These are phyloP conservation scores for Ogataea angusta DNA, from an alignment of 805 yeast species.

Conservation along the genomic window DNA sequence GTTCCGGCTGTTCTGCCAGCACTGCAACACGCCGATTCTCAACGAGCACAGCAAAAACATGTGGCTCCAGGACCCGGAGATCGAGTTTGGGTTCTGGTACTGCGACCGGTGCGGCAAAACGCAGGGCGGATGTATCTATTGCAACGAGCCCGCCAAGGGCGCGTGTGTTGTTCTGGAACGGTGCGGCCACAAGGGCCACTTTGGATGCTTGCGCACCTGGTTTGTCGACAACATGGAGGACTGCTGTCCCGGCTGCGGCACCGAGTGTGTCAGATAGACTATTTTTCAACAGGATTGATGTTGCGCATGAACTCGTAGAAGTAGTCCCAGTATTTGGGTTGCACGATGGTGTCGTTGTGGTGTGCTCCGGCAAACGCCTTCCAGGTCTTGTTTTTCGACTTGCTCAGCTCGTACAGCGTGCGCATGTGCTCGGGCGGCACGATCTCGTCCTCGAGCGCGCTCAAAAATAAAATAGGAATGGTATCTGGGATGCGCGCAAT, in stretches of 20 bases:
- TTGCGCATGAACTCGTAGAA: slow-evolving; percentile 53
- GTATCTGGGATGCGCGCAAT: slow-evolving; percentile 48
- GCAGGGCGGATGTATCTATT: slow-evolving; percentile 70
- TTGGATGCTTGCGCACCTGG: slow-evolving; percentile 78
- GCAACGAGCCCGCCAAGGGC: slow-evolving; percentile 75
- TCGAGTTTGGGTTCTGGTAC: slow-evolving; percentile 74
- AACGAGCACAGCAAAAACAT: slow-evolving; percentile 50
- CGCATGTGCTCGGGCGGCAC: slow-evolving; percentile 88
- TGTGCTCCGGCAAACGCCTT: slow-evolving; percentile 55
- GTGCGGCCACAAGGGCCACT: slow-evolving; percentile 90
- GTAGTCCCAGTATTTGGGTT: slow-evolving; percentile 74
- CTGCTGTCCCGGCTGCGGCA: slow-evolving; percentile 82
- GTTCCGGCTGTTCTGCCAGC: slow-evolving; percentile 56
- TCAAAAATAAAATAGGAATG: slow-evolving; percentile 66
- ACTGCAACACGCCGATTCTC: slow-evolving; percentile 55
- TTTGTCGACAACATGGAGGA: slow-evolving; percentile 57
- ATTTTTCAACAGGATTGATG: slow-evolving; percentile 37
- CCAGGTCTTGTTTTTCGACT: slow-evolving; percentile 49
- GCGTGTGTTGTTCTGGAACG: slow-evolving; percentile 53
- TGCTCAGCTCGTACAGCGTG: slow-evolving; percentile 49
- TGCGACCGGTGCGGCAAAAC: slow-evolving; percentile 66
- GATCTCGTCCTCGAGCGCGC: slow-evolving; percentile 79
- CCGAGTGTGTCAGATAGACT: slow-evolving; percentile 2
- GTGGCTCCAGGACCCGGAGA: slow-evolving; percentile 24
- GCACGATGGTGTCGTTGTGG: slow-evolving; percentile 82